These are phyloP conservation scores for Ramaria rubella DNA, from an alignment of 768 basidiomycete genomes.

Conservation along the genomic window DNA sequence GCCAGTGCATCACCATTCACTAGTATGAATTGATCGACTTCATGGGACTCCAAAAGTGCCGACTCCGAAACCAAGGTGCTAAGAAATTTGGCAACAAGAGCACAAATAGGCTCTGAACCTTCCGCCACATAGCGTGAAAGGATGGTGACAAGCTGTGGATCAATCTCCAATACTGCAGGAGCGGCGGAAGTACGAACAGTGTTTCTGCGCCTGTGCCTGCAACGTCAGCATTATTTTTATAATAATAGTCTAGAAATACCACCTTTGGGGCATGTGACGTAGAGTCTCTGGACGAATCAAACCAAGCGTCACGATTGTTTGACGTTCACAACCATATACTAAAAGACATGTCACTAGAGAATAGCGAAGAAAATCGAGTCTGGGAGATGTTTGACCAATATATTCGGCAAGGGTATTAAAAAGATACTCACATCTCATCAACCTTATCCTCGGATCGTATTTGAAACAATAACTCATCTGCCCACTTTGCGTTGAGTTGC, in stretches of 20 bases:
- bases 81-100: conserved; percentile 56
- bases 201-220: conserved; percentile 40
- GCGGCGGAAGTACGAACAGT: conserved; percentile 35
- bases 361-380: conserved; percentile 50
- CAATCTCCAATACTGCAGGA: conserved; percentile 55
- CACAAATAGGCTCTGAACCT: conserved; percentile 42
- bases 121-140: conserved; percentile 46
- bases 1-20: conserved; percentile 54
- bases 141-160: conserved; percentile 48
- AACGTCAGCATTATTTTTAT: neutral
- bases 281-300: conserved; percentile 46
- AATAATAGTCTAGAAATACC: conserved; percentile 16
- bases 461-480: neutral
- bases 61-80: conserved; percentile 53
- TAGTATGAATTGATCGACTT: conserved; percentile 68
- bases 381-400: conserved; percentile 18
- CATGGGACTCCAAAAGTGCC: conserved; percentile 54
- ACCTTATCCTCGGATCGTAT: conserved; percentile 12
- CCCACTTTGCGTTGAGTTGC: neutral
- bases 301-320: conserved; percentile 36
- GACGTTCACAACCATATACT: conserved; percentile 59
- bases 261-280: conserved; percentile 52
- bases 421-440: conserved; percentile 32
- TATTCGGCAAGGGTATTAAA: neutral
- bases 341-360: conserved; percentile 56